Evolutionary conservation across 2,329 filamentous ascomycete genomes (phyloP), one percentile per base, ranked within the genome.

Genomic region (Dactylonectria estremocensis): DNA sequence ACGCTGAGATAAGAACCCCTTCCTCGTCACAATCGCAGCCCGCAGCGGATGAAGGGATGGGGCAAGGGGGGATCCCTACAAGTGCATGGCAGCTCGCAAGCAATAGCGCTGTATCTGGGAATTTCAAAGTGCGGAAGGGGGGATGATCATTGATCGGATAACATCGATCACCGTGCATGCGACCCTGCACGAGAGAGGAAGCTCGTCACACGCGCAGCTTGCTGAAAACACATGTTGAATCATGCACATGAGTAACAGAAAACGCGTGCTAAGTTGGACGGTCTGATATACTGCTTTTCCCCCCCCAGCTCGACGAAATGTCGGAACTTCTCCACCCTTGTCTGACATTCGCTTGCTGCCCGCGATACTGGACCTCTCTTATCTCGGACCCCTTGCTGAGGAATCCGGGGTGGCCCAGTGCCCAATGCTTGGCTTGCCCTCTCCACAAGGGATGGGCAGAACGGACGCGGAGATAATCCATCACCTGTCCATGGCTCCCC

Each of bases 1-100:
- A 16, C 22, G 55, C 45, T 20, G 18, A 66, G 63, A 66, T 66
- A 66, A 61, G 63, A 33, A 24, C 22, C 49, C 31, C 45, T 16
- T 16, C 35, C 35, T 14, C 18, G 24, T 54, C 37, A 37, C 40
- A 50, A 48, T 40, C 50, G 60, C 50, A 40, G 31, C 13, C 35
- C 43, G 50, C 40, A 57, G 45, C 61, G 50, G 57, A 46, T 31
- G 28, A 48, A 49, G 20, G 43, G 35, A 45, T 37, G 22, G 24
- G 49, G 16, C 16, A 33, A 24, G 46, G 59, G 45, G 56, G 24
- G 5, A 52, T 50, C 20, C 40, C n/a, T 55, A 31, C 49, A 40
- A 33, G 50, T 45, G 50, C 45, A 52, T 31, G 7, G 20, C 40
- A 49, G 24, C 43, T 33, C 18, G 49, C 49, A 33, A 28, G 24